These are phyloP conservation scores for Phoenix dactylifera DNA, from an alignment of 176 grass and related monocot genomes.

Conservation along the genomic window DNA sequence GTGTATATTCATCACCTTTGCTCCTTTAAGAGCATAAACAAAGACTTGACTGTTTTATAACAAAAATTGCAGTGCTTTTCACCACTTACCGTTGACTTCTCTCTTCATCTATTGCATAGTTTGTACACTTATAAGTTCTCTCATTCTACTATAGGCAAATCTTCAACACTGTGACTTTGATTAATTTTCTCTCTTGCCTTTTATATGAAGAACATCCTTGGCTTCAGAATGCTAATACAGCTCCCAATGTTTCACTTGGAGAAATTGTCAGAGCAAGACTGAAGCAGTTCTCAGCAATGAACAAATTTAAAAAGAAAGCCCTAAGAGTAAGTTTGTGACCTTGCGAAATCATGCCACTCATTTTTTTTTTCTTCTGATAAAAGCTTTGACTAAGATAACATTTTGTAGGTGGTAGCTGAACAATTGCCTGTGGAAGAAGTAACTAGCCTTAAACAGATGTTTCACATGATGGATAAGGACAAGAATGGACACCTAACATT, in stretches of 20 bases:
- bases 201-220: conserved; percentile 67
- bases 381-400: neutral
- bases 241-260: conserved; percentile 71
- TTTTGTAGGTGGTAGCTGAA: conserved; percentile 55
- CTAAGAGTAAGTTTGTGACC: conserved; percentile 45
- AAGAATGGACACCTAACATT: conserved; percentile 52
- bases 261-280: conserved; percentile 57
- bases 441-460: conserved; percentile 57
- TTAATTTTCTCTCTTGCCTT: conserved; percentile 4
- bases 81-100: no score
- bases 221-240: conserved; percentile 55
- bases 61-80: no score
- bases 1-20: no score
- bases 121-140: no score
- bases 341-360: no score
- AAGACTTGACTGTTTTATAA: no score
- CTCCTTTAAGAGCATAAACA: no score
- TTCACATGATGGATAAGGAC: conserved; percentile 74
- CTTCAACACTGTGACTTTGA: neutral
- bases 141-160: no score
- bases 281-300: conserved; percentile 88
- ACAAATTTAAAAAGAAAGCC: conserved; percentile 92
- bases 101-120: no score
- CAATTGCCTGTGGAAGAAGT: conserved; percentile 57
- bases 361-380: no score